phyloP scores from a whole-genome alignment of 2,329 filamentous ascomycete species.

The Magnaporthales sp. region DNA sequence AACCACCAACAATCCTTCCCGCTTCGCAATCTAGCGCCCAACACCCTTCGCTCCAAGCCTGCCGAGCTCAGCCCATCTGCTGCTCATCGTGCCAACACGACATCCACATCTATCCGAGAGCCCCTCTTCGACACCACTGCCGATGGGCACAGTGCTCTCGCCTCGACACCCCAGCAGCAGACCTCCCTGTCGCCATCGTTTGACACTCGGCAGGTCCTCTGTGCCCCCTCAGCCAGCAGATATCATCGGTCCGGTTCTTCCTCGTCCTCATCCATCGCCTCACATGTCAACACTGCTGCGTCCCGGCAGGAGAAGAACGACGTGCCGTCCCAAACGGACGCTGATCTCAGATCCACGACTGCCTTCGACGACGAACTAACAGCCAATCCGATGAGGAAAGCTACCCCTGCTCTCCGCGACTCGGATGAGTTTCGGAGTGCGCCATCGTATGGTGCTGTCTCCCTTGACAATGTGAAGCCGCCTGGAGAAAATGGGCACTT shows the following conservation, averaged over 20 bases:
- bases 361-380: constrained; percentile 10
- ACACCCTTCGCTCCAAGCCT: constrained; percentile 6
- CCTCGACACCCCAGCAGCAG: constrained; percentile 1
- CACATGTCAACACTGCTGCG: constrained; percentile 6
- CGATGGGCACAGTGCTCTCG: constrained; percentile 1
- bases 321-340: constrained; percentile 4
- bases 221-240: not conserved
- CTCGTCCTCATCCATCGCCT: not conserved
- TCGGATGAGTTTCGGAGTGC: constrained; percentile 21
- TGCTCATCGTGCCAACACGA: not conserved
- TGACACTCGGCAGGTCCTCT: not conserved
- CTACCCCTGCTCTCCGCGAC: constrained; percentile 19
- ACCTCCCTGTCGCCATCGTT: constrained; percentile 2
- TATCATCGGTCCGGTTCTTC: not conserved
- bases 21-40: constrained; percentile 9
- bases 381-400: constrained; percentile 17
- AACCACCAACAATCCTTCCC: constrained; percentile 9
- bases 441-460: constrained; percentile 22
- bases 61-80: constrained; percentile 4
- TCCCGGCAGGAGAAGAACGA: constrained; percentile 5
- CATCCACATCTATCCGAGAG: constrained; percentile 7
- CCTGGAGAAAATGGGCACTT: not conserved
- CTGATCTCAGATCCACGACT: constrained; percentile 8
- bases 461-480: constrained; percentile 10
- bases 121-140: not conserved